phyloP scores from a whole-genome alignment of 495 filamentous ascomycete genomes.

The Amorphotheca resinae region DNA sequence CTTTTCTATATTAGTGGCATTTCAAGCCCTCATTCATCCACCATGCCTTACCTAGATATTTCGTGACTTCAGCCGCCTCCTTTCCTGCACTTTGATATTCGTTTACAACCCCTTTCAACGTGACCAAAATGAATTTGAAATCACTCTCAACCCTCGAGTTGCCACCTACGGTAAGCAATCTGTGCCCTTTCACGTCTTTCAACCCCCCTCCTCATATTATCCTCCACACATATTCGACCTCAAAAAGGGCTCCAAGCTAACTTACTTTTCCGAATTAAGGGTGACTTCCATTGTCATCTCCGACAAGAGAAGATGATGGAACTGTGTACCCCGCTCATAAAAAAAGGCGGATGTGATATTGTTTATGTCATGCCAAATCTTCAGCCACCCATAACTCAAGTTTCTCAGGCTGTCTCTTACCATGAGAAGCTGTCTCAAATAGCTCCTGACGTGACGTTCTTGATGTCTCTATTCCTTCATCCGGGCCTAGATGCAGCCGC shows the following conservation, averaged over 20 bases:
- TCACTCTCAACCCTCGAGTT: too few species aligned
- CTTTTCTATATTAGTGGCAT: not conserved
- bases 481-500: slow-evolving; percentile 64
- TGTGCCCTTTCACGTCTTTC: not conserved
- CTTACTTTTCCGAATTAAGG: slow-evolving; percentile 14
- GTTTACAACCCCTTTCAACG: not conserved
- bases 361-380: slow-evolving; percentile 62
- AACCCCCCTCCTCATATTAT: not conserved
- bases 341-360: slow-evolving; percentile 4
- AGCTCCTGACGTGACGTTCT: slow-evolving; percentile 61
- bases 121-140: too few species aligned
- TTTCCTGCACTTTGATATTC: not conserved
- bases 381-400: slow-evolving; percentile 60
- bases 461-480: slow-evolving; percentile 80
- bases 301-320: slow-evolving; percentile 72
- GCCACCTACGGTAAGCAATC: not conserved
- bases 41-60: not conserved
- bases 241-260: not conserved
- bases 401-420: slow-evolving; percentile 66
- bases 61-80: not conserved
- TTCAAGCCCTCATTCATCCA: not conserved
- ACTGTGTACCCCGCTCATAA: slow-evolving; percentile 62
- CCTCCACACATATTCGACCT: not conserved
- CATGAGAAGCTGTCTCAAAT: slow-evolving; percentile 49
- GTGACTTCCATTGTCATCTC: slow-evolving; percentile 60